Conservation (phyloP, 164 flowering plant genomes). For the Protea cynaroides region DNA sequence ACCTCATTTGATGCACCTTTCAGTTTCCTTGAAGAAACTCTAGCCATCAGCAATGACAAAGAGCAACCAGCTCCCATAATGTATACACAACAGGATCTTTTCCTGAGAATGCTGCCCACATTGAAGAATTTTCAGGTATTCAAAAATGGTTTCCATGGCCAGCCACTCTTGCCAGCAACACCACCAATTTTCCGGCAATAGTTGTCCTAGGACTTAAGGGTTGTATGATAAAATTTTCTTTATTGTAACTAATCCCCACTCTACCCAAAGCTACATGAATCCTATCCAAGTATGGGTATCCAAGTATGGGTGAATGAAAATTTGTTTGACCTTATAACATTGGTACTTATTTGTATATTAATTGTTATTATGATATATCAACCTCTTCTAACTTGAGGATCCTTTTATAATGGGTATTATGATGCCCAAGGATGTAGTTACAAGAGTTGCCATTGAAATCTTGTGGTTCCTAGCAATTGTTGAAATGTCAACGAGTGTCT, state of each 20-base stretch:
- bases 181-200: constrained; percentile 59
- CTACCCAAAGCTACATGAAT: neutral
- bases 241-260: too few relatives aligned
- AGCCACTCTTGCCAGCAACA: constrained; percentile 56
- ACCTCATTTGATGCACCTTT: too few relatives aligned
- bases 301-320: neutral
- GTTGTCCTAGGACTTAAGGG: neutral
- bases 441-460: too few relatives aligned
- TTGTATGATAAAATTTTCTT: neutral
- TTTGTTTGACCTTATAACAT: neutral
- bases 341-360: constrained; percentile 13
- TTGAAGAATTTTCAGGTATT: constrained; percentile 49
- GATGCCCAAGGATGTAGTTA: too few relatives aligned
- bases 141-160: constrained; percentile 57
- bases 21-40: too few relatives aligned
- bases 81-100: too few relatives aligned
- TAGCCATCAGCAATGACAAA: too few relatives aligned
- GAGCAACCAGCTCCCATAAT: too few relatives aligned
- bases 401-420: neutral
- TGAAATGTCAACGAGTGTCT: neutral
- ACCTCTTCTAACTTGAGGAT: neutral
- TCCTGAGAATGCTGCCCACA: constrained; percentile 24
- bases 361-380: neutral
- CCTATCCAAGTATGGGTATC: neutral
- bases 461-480: too few relatives aligned